Evolutionary conservation across 441 rosid species (phyloP), one percentile per base, ranked within the genome.

Genomic region (Geranium incanum): DNA sequence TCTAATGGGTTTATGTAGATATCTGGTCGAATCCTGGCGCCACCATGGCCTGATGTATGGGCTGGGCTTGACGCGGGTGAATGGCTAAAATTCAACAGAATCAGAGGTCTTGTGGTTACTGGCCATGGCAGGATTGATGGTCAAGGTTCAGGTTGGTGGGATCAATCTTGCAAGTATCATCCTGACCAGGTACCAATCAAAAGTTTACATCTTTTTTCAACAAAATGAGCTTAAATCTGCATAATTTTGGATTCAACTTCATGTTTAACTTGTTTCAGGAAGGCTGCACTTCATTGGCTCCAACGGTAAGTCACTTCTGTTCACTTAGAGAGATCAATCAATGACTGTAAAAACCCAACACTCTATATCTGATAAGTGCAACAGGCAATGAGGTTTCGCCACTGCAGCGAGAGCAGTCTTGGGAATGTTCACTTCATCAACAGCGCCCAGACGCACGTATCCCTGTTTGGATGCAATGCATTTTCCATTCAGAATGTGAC

Each of bases 391-490:
- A 71, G 73, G 70, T 69, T 81, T 86, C 71, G 8, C 74, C 80
- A 57, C 7, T 63, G 68, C 64, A 75, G 38, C 57, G 81, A 50
- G 19, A 45, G 77, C 72, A 74, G 75, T 15, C 63, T 85, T 70
- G 68, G 57, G 16, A 8, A 78, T 23, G 41, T 83, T 59, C 68
- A 62, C 55, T 62, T 87, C 6, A 57, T 69, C 66, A 76, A 86
- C 21, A 88, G 88, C 66, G 78, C 89, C 12, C 85, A 85, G 72
- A 7, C 71, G 48, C 94, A 88, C 67, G 36, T 83, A 23, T 69
- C 50, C 12, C 70, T 80, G 0, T 13, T 7, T n/a, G 84, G 80
- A 33, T 59, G 85, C 68, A 45, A 77, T 7, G 55, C 72, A 52
- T 78, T 81, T 13, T 0, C 59, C 3, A 55, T 87, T 2, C 7